Percentiles rank a stretch among this genome's conserved stretches.
Conservation (phyloP, 345 rosid species). For the Rubroshorea leprosula region DNA sequence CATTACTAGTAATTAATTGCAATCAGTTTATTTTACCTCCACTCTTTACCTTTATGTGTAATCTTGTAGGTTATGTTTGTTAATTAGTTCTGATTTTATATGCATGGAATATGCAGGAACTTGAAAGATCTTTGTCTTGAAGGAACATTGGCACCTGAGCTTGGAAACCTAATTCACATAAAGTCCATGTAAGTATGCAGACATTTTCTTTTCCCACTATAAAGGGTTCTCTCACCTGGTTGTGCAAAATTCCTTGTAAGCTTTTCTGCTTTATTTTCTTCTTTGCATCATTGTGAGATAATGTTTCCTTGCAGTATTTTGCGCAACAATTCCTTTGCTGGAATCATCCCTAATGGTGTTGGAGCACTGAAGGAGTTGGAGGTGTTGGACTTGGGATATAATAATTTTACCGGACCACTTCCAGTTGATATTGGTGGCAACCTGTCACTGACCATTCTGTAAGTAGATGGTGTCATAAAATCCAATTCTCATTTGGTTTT, state of each 20-base stretch:
- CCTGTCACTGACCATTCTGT: conserved; percentile 48
- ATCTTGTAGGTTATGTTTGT: not conserved
- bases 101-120: conserved; percentile 36
- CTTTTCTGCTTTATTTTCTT: not conserved
- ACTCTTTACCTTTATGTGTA: not conserved
- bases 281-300: not conserved
- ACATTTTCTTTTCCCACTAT: not conserved
- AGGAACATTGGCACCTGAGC: conserved; percentile 60
- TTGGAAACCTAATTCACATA: conserved; percentile 39
- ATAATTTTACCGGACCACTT: conserved; percentile 50
- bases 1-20: not conserved
- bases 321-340: conserved; percentile 61
- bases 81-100: conserved; percentile 8
- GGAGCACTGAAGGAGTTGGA: conserved; percentile 53
- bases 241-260: not conserved
- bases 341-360: conserved; percentile 47
- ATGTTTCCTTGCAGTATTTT: conserved; percentile 31
- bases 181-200: conserved; percentile 47
- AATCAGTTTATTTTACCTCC: too few species aligned
- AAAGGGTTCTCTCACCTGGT: conserved; percentile 7
- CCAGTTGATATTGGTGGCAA: conserved; percentile 45
- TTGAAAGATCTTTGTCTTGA: conserved; percentile 56
- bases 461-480: conserved; percentile 13
- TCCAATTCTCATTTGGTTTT: not conserved
- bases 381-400: conserved; percentile 59